Percentiles rank a stretch among this genome's conserved stretches.
Conservation (phyloP, 495 filamentous ascomycete species). For the Thermothielavioides terrestris region DNA sequence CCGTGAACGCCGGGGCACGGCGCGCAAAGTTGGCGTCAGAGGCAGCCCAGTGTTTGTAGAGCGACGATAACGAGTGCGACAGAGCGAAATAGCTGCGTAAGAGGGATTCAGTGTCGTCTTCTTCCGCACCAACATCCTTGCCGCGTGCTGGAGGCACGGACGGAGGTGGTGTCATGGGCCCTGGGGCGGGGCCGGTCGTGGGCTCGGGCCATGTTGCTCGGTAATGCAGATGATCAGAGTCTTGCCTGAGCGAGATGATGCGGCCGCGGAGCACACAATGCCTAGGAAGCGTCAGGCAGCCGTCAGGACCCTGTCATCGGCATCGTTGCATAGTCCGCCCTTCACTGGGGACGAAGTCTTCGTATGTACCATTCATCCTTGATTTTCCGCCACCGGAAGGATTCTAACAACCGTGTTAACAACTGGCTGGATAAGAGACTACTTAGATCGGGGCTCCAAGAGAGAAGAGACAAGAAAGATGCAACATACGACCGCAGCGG, state of each 20-base stretch:
- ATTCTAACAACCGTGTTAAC: slow-evolving; percentile 36
- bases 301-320: too few relatives aligned
- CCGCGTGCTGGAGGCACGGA: slow-evolving; percentile 1
- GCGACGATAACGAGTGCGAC: slow-evolving; percentile 53
- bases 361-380: slow-evolving; percentile 66
- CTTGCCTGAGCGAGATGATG: slow-evolving; percentile 77
- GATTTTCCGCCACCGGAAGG: slow-evolving; percentile 85
- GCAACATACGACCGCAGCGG: slow-evolving; percentile 56
- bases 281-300: slow-evolving; percentile 37
- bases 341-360: not conserved
- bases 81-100: slow-evolving; percentile 80
- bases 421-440: not conserved
- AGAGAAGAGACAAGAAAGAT: not conserved
- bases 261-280: slow-evolving; percentile 78
- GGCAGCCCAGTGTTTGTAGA: slow-evolving; percentile 83
- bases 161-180: slow-evolving; percentile 16
- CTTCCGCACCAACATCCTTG: slow-evolving; percentile 21
- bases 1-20: slow-evolving; percentile 77
- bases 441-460: too few relatives aligned
- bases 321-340: not conserved
- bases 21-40: slow-evolving; percentile 84
- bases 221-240: slow-evolving; percentile 72
- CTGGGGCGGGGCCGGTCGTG: slow-evolving; percentile 8
- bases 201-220: slow-evolving; percentile 50
- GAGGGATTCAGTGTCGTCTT: slow-evolving; percentile 57